Conservation (phyloP, 2,329 filamentous ascomycete species). For the Thelonectria olida region DNA sequence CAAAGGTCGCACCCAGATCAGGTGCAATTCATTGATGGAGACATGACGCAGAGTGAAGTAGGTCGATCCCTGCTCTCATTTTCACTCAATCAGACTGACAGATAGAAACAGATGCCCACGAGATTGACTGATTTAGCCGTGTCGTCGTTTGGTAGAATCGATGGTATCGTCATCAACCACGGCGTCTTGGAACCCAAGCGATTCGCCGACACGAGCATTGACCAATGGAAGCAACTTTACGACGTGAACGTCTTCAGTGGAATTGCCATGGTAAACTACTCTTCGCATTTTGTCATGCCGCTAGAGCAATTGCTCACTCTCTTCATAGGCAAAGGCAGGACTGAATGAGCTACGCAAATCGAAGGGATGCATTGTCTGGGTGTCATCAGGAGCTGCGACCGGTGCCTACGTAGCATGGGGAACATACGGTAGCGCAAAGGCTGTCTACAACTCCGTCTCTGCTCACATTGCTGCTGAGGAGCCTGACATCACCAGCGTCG, state of each 20-base stretch:
- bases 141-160: conserved; percentile 74
- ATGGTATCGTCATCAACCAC: conserved; percentile 90
- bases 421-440: conserved; percentile 84
- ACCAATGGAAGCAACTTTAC: conserved; percentile 80
- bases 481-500: conserved; percentile 75
- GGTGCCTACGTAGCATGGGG: conserved; percentile 78
- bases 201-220: conserved; percentile 71
- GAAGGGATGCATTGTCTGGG: conserved; percentile 78
- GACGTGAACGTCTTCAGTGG: conserved; percentile 90
- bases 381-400: conserved; percentile 80
- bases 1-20: conserved; percentile 58
- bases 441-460: conserved; percentile 82
- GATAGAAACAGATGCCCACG: conserved; percentile 59
- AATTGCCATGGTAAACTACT: conserved; percentile 73
- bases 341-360: conserved; percentile 74
- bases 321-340: conserved; percentile 74
- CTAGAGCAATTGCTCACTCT: conserved; percentile 4
- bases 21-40: conserved; percentile 65
- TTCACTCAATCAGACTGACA: neutral
- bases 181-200: conserved; percentile 81
- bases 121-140: conserved; percentile 73
- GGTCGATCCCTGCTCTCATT: neutral
- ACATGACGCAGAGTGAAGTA: conserved; percentile 64
- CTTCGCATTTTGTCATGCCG: no score
- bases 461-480: conserved; percentile 80